Base-by-base conservation (phyloP, 2,329 filamentous ascomycete genomes). In the Alternaria sp. region DNA sequence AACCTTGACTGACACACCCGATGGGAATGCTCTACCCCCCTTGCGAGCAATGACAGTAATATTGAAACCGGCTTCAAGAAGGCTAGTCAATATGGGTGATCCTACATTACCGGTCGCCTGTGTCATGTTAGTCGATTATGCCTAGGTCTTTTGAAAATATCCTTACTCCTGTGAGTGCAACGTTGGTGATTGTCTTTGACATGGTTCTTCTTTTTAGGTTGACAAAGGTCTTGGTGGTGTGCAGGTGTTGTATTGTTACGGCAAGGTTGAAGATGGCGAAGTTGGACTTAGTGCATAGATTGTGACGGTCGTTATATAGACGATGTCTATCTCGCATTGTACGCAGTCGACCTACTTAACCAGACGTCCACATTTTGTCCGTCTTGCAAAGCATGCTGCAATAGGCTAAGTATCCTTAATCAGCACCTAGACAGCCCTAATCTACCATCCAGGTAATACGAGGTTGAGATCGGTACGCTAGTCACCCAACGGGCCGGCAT, bases 331-430 rank as follows among this genome's bases (percentile, higher is more conserved):
- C 20, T 48, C 5, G 11, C 6, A 25, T 25, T 25, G 22, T 25
- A 25, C 22, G 28, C 3, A 20, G 32, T 82, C 83, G 20, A 78
- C 63, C 25, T 32, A 12, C 44, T 9, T 22, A 48, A n/a, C 41
- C 28, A 30, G 38, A 54, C 16, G 30, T 32, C 22, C 45, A 11
- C 16, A n/a, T 32, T 48, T 50, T 48, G 25, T 46, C 48, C 28
- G 55, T 44, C 14, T 58, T 28, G 27, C 51, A 50, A 30, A 53
- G 20, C 38, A 27, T 27, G 25, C 6, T 7, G 25, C 6, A 27
- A 27, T 2, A 27, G 25, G 25, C 25, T 7, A 7, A 27, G 25
- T 7, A 43, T 20, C 12, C 27, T 20, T 18, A 14, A 27, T 20
- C 27, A 20, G 28, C n/a, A 48, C 27, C 12, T 12, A 30, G 44